These are phyloP conservation scores for Fusarium abutilonis DNA, from an alignment of 2,329 filamentous ascomycete species.

Conservation along the genomic window DNA sequence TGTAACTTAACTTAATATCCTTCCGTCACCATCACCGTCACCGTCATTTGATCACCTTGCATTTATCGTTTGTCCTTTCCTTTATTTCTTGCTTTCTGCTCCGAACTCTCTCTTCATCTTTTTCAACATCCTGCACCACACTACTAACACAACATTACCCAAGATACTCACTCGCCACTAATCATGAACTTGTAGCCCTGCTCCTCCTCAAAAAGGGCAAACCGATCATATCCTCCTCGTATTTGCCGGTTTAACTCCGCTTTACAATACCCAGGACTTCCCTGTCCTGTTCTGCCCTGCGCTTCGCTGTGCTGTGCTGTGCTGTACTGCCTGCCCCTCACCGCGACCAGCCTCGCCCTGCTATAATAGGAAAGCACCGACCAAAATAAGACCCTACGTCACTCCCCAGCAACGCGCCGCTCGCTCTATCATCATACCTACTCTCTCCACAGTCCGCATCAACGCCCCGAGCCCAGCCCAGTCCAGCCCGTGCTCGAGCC, in stretches of 20 bases:
- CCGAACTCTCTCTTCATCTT: not conserved
- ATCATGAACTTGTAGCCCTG: conserved; percentile 28
- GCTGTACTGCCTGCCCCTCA: conserved; percentile 24
- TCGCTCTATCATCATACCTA: conserved; percentile 5
- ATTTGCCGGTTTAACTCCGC: conserved; percentile 1
- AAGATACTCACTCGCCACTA: conserved; percentile 12
- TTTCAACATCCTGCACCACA: not conserved
- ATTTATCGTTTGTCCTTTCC: not conserved
- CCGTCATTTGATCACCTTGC: conserved; percentile 8
- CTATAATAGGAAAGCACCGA: conserved; percentile 14
- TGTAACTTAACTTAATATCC: not conserved
- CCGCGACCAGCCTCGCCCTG: conserved; percentile 40
- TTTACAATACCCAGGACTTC: not conserved
- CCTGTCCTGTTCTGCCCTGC: not conserved
- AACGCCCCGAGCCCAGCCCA: conserved; percentile 1
- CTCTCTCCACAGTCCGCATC: conserved; percentile 15
- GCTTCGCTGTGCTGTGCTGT: not conserved
- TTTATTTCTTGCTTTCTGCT: not conserved
- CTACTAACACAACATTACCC: conserved; percentile 12
- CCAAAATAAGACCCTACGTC: conserved; percentile 42
- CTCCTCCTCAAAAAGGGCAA: conserved; percentile 20
- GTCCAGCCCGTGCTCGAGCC: conserved; percentile 24
- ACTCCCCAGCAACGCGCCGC: conserved; percentile 39
- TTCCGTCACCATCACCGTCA: conserved; percentile 12
- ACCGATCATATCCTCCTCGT: conserved; percentile 6